phyloP scores from a whole-genome alignment of 2,329 filamentous ascomycete genomes.

The Epichloe brachyelytri region DNA sequence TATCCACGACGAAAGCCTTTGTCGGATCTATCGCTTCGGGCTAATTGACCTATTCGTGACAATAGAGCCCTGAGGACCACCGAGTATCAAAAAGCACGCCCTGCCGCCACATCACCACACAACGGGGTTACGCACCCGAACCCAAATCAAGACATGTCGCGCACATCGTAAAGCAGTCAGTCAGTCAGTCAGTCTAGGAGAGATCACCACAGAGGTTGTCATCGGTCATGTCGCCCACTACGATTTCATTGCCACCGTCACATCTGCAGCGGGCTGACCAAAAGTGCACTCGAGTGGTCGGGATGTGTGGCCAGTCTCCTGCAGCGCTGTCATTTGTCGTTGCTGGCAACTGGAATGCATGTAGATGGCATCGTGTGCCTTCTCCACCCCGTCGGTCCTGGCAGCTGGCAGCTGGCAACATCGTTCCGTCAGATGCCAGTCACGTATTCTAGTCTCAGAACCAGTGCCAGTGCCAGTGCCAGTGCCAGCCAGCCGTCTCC shows the following conservation, averaged over 20 bases:
- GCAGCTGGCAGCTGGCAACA: background rate
- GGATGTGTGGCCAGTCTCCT: background rate
- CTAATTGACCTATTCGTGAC: background rate
- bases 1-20: background rate
- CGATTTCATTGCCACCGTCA: background rate
- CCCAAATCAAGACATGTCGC: background rate
- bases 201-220: background rate
- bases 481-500: conserved; percentile 6
- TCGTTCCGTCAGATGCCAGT: conserved; percentile 7
- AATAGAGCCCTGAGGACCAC: background rate
- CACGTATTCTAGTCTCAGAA: conserved; percentile 7
- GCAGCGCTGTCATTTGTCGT: conserved; percentile 5
- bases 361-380: background rate
- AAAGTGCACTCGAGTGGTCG: background rate
- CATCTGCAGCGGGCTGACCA: background rate
- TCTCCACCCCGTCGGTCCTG: conserved; percentile 2
- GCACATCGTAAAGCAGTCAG: background rate
- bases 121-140: background rate
- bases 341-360: conserved; percentile 8
- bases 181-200: background rate
- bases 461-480: conserved; percentile 7
- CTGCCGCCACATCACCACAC: background rate
- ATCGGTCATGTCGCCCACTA: background rate
- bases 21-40: background rate
- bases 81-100: background rate